phyloP scores from a whole-genome alignment of 176 grass and related monocot genomes.

The Rhipidocladum racemiflorum region DNA sequence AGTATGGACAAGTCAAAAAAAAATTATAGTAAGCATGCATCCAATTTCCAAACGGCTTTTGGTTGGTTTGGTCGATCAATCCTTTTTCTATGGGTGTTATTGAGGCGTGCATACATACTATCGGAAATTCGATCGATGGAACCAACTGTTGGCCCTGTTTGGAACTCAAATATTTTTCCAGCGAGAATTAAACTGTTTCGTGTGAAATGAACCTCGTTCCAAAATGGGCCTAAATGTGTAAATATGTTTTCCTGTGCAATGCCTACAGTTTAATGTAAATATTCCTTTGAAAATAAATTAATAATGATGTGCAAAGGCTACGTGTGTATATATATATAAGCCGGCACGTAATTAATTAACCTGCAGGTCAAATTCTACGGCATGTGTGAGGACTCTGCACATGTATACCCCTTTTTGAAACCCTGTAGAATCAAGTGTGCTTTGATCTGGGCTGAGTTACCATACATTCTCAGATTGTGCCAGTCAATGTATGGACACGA shows the following conservation, averaged over 20 bases:
- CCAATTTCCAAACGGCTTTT: neutral
- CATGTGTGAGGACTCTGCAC: neutral
- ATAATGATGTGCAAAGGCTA: neutral
- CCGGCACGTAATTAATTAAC: neutral
- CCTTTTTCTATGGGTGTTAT: too few relatives aligned
- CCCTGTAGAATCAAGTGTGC: too few relatives aligned
- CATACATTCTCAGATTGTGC: too few relatives aligned
- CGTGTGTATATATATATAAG: neutral
- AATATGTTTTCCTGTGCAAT: neutral
- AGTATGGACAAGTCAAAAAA: neutral
- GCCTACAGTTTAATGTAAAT: neutral
- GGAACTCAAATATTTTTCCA: too few relatives aligned
- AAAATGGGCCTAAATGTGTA: neutral
- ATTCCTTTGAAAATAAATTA: neutral
- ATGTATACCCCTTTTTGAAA: too few relatives aligned
- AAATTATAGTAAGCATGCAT: neutral
- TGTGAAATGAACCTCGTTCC: too few relatives aligned
- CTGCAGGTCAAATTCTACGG: conserved; percentile 2
- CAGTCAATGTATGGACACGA: too few relatives aligned
- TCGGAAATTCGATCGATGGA: too few relatives aligned
- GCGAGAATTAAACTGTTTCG: too few relatives aligned
- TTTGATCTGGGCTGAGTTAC: too few relatives aligned
- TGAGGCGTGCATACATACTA: neutral
- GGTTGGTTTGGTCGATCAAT: too few relatives aligned
- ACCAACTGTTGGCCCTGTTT: too few relatives aligned